Base-by-base conservation (phyloP, 2,329 filamentous ascomycete species). In the Fusarium buharicum region DNA sequence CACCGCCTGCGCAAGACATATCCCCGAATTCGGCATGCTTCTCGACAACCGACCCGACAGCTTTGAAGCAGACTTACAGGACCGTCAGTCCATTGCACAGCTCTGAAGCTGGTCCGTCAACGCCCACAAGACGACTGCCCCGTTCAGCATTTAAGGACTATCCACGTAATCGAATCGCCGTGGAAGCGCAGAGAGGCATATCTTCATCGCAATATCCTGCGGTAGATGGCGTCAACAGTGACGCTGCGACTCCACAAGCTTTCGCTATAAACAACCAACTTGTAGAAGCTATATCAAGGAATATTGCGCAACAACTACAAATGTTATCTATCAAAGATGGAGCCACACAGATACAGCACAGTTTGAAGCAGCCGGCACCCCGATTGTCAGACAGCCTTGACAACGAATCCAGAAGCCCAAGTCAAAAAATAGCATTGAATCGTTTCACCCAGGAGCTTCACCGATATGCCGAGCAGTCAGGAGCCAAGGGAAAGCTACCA, bases 211-310 rank as follows among this genome's bases (percentile, higher is more conserved):
- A 10, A 39, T 24, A n/a, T 54, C 55, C 28, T 43, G 57, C 59
- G 33, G 48, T 62, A 3, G 31, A 24, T 13, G 60, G 62, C 14
- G 22, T 24, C 8, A 24, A 5, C 22, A 24, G 22, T 8, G 18
- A 50, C 24, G 20, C 56, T 22, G 59, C 56, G 14, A 66, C 59
- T 8, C 67, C 73, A 14, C 76, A 74, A 36, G 70, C 72, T 18
- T 27, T 62, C 68, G 64, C 74, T 59, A 46, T 74, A 18, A 79
- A 82, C 50, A 73, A 77, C 14, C 71, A 73, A 10, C 74, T 79
- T 13, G 77, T 80, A 58, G 77, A 81, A 53, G 77, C 80, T 5
- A 78, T 82, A 37, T 76, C 77, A 17, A 76, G 79, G 48, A 79
- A 75, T 37, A 71, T 83, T 28, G 75, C 74, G 6, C 80, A 83